phyloP scores from a whole-genome alignment of 176 grass and related monocot species.

The Oryza glaberrima region DNA sequence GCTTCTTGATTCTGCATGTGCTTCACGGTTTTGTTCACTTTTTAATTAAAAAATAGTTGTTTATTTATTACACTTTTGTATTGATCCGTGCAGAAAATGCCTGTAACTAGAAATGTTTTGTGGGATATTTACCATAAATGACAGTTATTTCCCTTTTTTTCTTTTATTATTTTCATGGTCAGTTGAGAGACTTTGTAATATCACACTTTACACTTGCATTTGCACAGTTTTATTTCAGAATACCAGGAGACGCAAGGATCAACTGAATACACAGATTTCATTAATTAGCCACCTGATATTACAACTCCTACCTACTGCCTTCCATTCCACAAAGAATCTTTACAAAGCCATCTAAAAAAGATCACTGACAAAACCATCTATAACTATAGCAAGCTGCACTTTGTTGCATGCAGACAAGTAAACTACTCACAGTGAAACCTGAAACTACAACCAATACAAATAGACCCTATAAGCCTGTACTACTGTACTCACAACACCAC shows the following conservation, averaged over 20 bases:
- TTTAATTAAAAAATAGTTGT: too few species aligned
- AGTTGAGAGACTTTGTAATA: too few species aligned
- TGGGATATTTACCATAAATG: too few species aligned
- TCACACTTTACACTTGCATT: background rate
- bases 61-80: too few species aligned
- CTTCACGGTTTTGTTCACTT: too few species aligned
- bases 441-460: conserved; percentile 2
- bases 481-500: conserved; percentile 12
- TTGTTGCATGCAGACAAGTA: conserved; percentile 11
- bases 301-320: background rate
- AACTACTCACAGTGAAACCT: conserved; percentile 9
- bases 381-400: background rate
- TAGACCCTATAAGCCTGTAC: background rate
- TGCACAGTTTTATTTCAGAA: background rate
- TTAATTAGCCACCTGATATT: background rate
- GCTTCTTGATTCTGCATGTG: background rate
- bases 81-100: too few species aligned
- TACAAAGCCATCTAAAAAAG: background rate
- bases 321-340: conserved; percentile 33
- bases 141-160: too few species aligned
- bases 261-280: background rate
- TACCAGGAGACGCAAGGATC: background rate
- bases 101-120: too few species aligned
- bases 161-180: too few species aligned
- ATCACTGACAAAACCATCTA: conserved; percentile 5